A percentile compares a stretch with the other conserved stretches of the same genome.
phyloP scores from a whole-genome alignment of 805 yeast genomes.

The Pichia insulana region DNA sequence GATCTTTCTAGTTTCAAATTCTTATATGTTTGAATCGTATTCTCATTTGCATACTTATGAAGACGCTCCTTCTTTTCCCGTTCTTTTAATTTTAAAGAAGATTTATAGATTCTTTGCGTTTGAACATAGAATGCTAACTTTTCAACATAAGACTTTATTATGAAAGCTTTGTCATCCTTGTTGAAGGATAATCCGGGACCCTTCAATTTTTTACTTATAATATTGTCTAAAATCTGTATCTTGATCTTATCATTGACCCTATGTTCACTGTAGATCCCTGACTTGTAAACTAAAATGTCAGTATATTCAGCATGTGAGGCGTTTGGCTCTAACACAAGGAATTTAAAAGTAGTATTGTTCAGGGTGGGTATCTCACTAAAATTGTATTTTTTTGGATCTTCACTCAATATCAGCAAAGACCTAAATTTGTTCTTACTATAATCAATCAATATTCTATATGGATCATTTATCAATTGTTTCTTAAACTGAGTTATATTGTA shows the following conservation, averaged over 20 bases:
- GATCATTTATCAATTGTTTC: conserved; percentile 38
- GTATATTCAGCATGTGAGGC: conserved; percentile 38
- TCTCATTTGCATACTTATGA: conserved; percentile 6
- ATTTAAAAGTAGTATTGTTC: conserved; percentile 24
- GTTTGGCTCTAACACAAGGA: conserved; percentile 33
- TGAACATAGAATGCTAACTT: conserved; percentile 54
- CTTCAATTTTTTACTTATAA: conserved; percentile 16
- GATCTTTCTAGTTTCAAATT: conserved; percentile 15
- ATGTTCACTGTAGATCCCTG: conserved; percentile 54
- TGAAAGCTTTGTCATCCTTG: conserved; percentile 34
- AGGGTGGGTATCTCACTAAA: conserved; percentile 24
- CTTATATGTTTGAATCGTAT: conserved; percentile 11
- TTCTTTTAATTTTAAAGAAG: conserved; percentile 25
- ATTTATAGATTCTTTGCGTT: conserved; percentile 54
- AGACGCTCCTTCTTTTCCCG: conserved; percentile 6
- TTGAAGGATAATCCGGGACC: conserved; percentile 15
- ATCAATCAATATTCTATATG: conserved; percentile 58
- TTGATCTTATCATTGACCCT: conserved; percentile 32
- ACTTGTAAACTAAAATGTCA: conserved; percentile 33
- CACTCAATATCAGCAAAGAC: conserved; percentile 47
- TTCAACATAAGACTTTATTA: conserved; percentile 41
- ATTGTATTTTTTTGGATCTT: conserved; percentile 32
- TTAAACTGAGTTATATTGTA: conserved; percentile 44
- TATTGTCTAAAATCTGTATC: conserved; percentile 31
- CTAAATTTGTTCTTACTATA: conserved; percentile 61